Evolutionary conservation across 768 basidiomycete species (phyloP).

Genomic region (Mycena floridula): DNA sequence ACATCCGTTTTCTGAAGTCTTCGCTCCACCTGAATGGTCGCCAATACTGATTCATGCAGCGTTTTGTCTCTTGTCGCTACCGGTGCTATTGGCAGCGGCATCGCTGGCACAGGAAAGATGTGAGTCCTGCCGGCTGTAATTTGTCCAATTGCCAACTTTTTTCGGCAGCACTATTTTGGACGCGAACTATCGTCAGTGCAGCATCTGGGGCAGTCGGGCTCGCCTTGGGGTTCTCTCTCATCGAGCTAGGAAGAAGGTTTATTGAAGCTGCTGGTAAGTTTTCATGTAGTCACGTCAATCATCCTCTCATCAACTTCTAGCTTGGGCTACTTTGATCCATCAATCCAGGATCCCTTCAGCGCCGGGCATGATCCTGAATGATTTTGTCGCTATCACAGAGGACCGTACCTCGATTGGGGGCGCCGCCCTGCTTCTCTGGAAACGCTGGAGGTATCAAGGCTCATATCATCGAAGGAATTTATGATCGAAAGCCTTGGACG

Average conservation of each 20-base stretch:
- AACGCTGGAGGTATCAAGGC: conserved; percentile 25
- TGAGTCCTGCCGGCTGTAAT: no score
- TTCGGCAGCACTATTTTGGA: conserved; percentile 41
- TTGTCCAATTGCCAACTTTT: no score
- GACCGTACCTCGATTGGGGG: conserved; percentile 22
- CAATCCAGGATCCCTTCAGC: conserved; percentile 23
- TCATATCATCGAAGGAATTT: conserved; percentile 23
- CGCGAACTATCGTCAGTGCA: conserved; percentile 28
- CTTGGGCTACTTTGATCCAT: conserved; percentile 40
- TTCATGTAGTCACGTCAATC: no score
- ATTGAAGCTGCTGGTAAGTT: conserved; percentile 33
- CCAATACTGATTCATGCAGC: conserved; percentile 21
- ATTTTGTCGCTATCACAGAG: conserved; percentile 26
- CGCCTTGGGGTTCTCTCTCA: conserved; percentile 23
- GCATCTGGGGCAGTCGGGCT: conserved; percentile 28
- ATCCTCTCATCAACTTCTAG: no score
- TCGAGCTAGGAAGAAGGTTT: conserved; percentile 21
- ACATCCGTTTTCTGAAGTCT: conserved; percentile 24
- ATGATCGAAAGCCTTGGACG: conserved; percentile 35
- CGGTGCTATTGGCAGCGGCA: conserved; percentile 24
- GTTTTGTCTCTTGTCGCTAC: conserved; percentile 27
- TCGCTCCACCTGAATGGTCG: conserved; percentile 28
- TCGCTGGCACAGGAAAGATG: conserved; percentile 21
- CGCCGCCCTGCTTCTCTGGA: conserved; percentile 29
- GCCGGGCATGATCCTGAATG: conserved; percentile 29